Base-by-base conservation (phyloP, 352 stramenopile genomes). In the Phytopythium helicoides region DNA sequence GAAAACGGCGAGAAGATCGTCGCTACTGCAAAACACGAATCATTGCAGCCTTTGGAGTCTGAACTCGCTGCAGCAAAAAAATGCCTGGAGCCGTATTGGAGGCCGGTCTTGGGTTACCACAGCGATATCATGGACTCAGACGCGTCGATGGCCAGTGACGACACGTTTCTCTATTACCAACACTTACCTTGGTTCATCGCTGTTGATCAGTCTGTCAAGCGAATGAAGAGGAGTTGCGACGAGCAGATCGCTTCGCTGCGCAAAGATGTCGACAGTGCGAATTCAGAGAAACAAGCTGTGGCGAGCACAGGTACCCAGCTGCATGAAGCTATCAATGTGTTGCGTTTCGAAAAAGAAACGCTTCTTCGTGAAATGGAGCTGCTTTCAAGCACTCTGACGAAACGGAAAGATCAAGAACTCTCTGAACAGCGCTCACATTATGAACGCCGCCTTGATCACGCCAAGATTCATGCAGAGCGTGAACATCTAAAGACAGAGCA, bases 301-400 rank as follows among this genome's bases (percentile, higher is more conserved):
- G 34, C 63, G 19, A 54, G 68, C 41, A 68, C 41, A 12, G 75
- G 65, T 21, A 7, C 41, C 16, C 63, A 79, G 21, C 62, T 83
- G 15, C 68, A 86, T 19, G 71, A 91, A 39, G 50, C 59, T 5
- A 73, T 72, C n/a, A 76, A 73, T 28, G 58, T 85, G 38, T 58
- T 91, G 31, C 51, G 64, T 18, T 89, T 91, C 53, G 80, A 91
- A 47, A 89, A 87, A 47, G 80, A 88, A 15, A 87, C 80, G 2
- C 11, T 82, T 15, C 46, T 73, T 10, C 76, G 74, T 23, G 80
- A 91, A 44, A 73, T 91, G 56, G 69, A 73, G n/a, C 23, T 81
- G 33, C 61, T 86, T 10, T 34, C 69, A 2, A 71, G 85, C 45
- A 80, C 62, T 2, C 42, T 81, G 23, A 53, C 76, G 14, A 87